Base-by-base conservation (phyloP, 2,329 filamentous ascomycete species). In the Sphaerulina vaccinii region DNA sequence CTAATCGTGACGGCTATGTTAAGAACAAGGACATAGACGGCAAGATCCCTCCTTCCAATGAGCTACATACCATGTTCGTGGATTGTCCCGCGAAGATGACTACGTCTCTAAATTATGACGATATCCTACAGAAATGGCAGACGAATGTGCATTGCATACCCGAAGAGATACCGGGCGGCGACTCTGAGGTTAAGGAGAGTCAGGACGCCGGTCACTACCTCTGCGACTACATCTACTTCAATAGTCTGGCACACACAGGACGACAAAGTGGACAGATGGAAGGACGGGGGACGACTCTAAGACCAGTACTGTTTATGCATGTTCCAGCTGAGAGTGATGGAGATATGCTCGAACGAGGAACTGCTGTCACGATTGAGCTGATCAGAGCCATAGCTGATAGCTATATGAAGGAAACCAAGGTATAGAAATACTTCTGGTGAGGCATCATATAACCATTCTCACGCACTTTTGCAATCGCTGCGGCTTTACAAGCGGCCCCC, bases 1-100 rank as follows among this genome's bases (percentile, higher is more conserved):
- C 80, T 0, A 85, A 88, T 64, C 79, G 87, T 32, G 83, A 88
- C 61, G 85, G 85, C 3, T 95, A 95, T 70, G 60, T 64, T 38
- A 71, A 72, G 18, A 78, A 85, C 61, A 71, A 73, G 15, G 90
- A 95, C 66, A 80, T 90, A n/a, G 83, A 90, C 60, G 82, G 76
- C 32, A 63, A 61, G 3, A 62, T 66, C 4, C 65, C 69, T 13
- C 21, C 57, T 0, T 24, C 44, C 3, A 59, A 68, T 46, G 54
- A 67, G 52, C 51, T 62, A 6, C 37, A 51, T n/a, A 45, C 39
- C 2, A 44, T 47, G 10, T 70, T 63, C 42, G 51, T 32, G 1
- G 67, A 68, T 40, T 68, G 64, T 46, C 65, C 66, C 6, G 36
- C 52, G 3, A 51, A 44, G 5, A 57, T 70, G 54, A 60, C 58